Base-by-base conservation (phyloP, 176 grass and related monocot genomes). In the Elaeis guineensis region DNA sequence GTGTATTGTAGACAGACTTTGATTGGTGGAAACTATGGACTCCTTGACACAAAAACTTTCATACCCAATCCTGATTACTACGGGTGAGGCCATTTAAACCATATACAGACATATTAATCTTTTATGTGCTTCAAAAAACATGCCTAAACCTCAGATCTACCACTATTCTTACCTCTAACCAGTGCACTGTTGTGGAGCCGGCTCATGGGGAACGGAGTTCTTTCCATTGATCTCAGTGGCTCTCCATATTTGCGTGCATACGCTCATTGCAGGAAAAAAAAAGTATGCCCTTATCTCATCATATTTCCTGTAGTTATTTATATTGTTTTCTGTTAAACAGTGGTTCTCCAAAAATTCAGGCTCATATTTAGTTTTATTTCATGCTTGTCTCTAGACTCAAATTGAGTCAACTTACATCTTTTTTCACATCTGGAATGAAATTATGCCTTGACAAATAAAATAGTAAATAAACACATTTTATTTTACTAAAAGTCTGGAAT, bases 31-130 rank as follows among this genome's bases (percentile, higher is more conserved):
- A 89, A 98, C 64, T 98, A 98, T 51, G 94, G 94, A 49, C 94
- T 98, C 59, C 81, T 98, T n/a, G 88, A 98, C 56, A 89, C 84
- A 0, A 62, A 89, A 18, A 98, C 79, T 61, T 89, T 83, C 17
- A 62, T 81, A 50, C 94, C 94, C 0, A 98, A 98, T 79, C 94
- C 94, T 16, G 94, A 98, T 79, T 98, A 98, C 77, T 98, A 98
- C 71, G 89, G 94, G 94, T 70, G 76, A 86, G 70, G 17, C 16
- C 6, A 59, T 50, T 50, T 75, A 44, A 44, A 44, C 35, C 35
- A 44, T 14, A 44, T 44, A 14, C 14, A 2, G 35, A 12, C 11
- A 11, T 44, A 12, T 44, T 44, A 44, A 44, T 44, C 35, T 44
- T 44, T 44, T 44, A 44, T 44, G 35, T 89, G 86, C 71, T 68